Evolutionary conservation across 73 alveolate genomes (phyloP).

Genomic region (Paramecium pentaurelia): DNA sequence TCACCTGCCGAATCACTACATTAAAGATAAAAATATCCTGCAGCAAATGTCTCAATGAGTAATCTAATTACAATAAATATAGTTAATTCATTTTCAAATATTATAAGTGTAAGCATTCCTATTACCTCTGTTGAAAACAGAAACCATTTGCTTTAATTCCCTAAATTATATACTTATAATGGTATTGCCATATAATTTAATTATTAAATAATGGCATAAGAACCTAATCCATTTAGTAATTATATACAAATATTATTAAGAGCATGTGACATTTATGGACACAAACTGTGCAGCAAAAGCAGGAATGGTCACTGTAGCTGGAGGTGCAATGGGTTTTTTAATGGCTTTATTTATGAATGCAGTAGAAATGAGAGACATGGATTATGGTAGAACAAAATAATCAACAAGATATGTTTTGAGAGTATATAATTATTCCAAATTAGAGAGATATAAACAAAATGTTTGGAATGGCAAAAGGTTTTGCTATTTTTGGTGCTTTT

Average conservation of each 20-base stretch:
- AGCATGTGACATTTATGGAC: constrained; percentile 24
- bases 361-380: constrained; percentile 65
- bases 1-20: constrained; percentile 9
- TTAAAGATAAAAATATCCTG: background rate
- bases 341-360: constrained; percentile 63
- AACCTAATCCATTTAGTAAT: constrained; percentile 41
- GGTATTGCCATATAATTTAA: background rate
- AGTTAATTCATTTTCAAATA: background rate
- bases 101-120: background rate
- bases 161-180: background rate
- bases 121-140: background rate
- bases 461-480: constrained; percentile 30
- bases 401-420: constrained; percentile 12
- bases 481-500: constrained; percentile 51
- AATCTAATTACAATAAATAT: background rate
- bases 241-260: background rate
- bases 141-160: background rate
- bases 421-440: background rate
- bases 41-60: background rate
- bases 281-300: constrained; percentile 54
- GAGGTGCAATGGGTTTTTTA: constrained; percentile 61
- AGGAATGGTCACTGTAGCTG: constrained; percentile 55
- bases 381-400: constrained; percentile 47
- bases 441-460: constrained; percentile 47
- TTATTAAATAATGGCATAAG: background rate